Percentiles rank a stretch among this genome's conserved stretches.
Evolutionary conservation across 306 rosid species (phyloP).

Genomic region (Cucumis cinereus): DNA sequence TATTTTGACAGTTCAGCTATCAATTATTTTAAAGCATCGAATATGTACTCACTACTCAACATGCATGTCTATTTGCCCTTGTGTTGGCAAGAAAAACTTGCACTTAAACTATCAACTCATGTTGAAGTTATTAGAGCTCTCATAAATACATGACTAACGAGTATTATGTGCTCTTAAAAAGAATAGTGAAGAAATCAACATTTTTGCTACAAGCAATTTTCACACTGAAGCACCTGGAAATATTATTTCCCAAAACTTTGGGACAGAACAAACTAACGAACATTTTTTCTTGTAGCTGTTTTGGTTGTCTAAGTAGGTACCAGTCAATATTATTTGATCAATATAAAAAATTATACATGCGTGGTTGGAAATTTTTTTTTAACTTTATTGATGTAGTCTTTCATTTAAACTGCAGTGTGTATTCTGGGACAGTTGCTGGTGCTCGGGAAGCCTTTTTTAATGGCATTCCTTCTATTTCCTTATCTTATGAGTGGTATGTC

Average conservation of each 20-base stretch:
- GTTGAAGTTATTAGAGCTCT: not conserved
- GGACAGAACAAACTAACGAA: not conserved
- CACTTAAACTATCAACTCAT: not conserved
- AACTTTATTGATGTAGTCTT: not conserved
- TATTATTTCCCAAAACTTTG: not conserved
- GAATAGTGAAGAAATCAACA: not conserved
- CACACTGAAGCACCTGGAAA: not conserved
- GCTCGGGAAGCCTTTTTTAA: slow-evolving; percentile 87
- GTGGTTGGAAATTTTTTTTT: not conserved
- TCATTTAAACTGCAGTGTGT: slow-evolving; percentile 37
- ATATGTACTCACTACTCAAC: not conserved
- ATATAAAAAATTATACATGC: not conserved
- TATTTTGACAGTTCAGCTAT: not conserved
- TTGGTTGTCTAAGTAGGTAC: not conserved
- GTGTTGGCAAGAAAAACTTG: not conserved
- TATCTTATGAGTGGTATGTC: slow-evolving; percentile 70
- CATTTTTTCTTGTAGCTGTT: not conserved
- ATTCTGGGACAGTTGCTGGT: slow-evolving; percentile 92
- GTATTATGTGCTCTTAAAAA: not conserved
- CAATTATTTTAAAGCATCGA: not conserved
- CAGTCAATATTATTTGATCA: not conserved
- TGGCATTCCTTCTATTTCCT: slow-evolving; percentile 63
- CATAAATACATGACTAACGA: not conserved
- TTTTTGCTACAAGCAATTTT: not conserved
- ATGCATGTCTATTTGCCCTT: not conserved